Evolutionary conservation across 2,329 filamentous ascomycete species (phyloP).

Genomic region (Fusarium musae): DNA sequence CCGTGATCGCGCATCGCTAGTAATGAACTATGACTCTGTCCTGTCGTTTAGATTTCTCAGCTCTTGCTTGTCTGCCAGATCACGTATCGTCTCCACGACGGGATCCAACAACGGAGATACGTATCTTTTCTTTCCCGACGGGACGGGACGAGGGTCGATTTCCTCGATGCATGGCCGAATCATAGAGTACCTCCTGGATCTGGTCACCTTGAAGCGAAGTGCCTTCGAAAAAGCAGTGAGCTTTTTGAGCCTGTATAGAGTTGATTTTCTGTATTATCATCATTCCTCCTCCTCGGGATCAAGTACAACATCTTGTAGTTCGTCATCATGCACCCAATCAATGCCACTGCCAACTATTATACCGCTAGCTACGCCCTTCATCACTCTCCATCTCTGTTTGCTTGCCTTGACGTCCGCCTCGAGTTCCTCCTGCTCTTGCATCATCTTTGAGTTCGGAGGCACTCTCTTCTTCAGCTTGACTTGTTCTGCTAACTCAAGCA

Average conservation of each 20-base stretch:
- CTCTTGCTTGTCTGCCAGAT: background rate
- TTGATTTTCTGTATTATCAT: conserved; percentile 8
- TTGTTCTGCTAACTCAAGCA: conserved; percentile 71
- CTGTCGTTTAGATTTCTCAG: conserved; percentile 1
- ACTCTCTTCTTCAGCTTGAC: conserved; percentile 64
- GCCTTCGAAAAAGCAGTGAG: background rate
- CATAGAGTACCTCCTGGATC: background rate
- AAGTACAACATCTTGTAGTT: conserved; percentile 76
- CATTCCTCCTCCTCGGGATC: conserved; percentile 66
- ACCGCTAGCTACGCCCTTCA: conserved; percentile 83
- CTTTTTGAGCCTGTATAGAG: background rate
- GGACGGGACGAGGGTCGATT: conserved; percentile 17
- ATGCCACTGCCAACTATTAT: conserved; percentile 84
- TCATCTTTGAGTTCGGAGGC: conserved; percentile 62
- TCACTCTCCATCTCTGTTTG: conserved; percentile 75
- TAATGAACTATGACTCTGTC: conserved; percentile 15
- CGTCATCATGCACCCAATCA: conserved; percentile 79
- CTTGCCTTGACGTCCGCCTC: conserved; percentile 70
- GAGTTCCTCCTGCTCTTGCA: conserved; percentile 66
- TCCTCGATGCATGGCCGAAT: background rate
- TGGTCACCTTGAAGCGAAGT: background rate
- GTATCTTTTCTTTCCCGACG: conserved; percentile 26
- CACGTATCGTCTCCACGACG: conserved; percentile 11
- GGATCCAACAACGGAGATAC: conserved; percentile 14
- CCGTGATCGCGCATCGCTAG: conserved; percentile 31